Conservation (phyloP, 164 flowering plant species). For the Dillenia suffruticosa region DNA sequence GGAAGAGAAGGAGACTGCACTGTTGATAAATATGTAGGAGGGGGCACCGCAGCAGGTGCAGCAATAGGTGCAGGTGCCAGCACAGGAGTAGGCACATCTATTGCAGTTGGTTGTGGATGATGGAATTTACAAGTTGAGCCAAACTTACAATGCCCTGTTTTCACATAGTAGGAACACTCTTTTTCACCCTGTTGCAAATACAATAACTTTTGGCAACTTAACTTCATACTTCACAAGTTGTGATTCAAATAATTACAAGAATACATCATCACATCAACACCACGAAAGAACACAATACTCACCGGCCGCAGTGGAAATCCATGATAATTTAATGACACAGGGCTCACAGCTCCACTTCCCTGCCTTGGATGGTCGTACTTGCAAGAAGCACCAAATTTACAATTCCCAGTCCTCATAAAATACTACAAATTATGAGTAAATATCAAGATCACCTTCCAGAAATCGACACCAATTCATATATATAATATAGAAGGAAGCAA, state of each 20-base stretch:
- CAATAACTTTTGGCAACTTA: neutral
- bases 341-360: constrained; percentile 46
- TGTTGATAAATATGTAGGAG: constrained; percentile 45
- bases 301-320: constrained; percentile 96
- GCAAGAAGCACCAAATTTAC: constrained; percentile 92
- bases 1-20: constrained; percentile 59
- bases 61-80: constrained; percentile 30
- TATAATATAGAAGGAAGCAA: neutral
- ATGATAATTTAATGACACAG: constrained; percentile 55
- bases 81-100: constrained; percentile 36
- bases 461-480: neutral
- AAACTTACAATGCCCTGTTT: constrained; percentile 92
- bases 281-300: constrained; percentile 16
- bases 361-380: constrained; percentile 92
- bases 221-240: neutral
- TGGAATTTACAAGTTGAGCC: constrained; percentile 93
- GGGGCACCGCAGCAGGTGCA: constrained; percentile 29
- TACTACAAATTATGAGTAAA: constrained; percentile 44
- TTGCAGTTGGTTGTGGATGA: constrained; percentile 67
- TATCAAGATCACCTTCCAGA: neutral
- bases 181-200: constrained; percentile 67
- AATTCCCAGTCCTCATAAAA: constrained; percentile 81
- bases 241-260: neutral
- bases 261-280: neutral
- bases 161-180: constrained; percentile 85